Percentiles rank a stretch among this genome's conserved stretches.
Evolutionary conservation across 768 basidiomycete species (phyloP).

Genomic region (Collybiopsis luxurians): DNA sequence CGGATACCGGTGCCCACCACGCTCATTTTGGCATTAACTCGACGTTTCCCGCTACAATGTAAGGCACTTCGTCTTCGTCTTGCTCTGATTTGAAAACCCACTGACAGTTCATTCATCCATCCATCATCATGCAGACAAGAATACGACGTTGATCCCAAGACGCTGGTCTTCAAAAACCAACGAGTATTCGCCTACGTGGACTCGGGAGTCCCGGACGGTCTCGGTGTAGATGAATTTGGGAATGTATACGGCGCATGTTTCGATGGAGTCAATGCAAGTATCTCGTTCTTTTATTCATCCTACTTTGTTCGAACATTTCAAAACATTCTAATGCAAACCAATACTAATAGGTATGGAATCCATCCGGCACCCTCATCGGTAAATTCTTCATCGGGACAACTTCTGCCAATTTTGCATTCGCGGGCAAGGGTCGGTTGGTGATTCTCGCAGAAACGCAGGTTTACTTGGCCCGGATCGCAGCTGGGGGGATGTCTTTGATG

Average conservation of each 20-base stretch:
- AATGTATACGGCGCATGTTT: constrained; percentile 55
- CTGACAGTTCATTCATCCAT: neutral
- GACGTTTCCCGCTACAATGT: constrained; percentile 69
- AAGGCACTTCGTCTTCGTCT: constrained; percentile 20
- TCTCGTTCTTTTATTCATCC: neutral
- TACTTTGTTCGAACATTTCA: neutral
- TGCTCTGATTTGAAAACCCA: neutral
- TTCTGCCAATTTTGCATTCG: constrained; percentile 11
- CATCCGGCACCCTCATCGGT: neutral
- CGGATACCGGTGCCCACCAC: constrained; percentile 49
- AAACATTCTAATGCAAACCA: too few relatives aligned
- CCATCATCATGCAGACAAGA: constrained; percentile 46
- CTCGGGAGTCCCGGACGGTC: constrained; percentile 64
- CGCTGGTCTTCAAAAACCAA: constrained; percentile 54
- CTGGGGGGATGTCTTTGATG: constrained; percentile 6
- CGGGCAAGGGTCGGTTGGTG: constrained; percentile 16
- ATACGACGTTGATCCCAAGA: constrained; percentile 60
- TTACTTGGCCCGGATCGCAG: constrained; percentile 18
- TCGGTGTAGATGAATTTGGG: constrained; percentile 59
- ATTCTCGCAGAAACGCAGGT: constrained; percentile 21
- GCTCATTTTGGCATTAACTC: constrained; percentile 49
- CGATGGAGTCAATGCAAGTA: neutral
- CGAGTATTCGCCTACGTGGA: constrained; percentile 68
- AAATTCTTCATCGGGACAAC: constrained; percentile 5
- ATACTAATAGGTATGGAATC: constrained; percentile 4